Base-by-base conservation (phyloP, 192 early-diverging fungal species). In the Paraglomus brasilianum region DNA sequence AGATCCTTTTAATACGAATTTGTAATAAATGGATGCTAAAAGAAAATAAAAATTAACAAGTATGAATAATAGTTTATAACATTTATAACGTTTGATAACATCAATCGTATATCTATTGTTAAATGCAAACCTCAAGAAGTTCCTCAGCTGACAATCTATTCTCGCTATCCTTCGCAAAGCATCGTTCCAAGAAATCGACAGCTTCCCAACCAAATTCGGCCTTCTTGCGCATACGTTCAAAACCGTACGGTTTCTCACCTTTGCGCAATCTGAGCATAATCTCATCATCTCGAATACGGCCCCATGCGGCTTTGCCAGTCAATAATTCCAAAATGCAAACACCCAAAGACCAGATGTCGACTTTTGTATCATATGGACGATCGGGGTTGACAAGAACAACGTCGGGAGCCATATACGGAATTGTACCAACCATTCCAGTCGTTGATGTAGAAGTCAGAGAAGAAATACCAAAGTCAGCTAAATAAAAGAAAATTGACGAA, bases 391-490 rank as follows among this genome's bases (percentile, higher is more conserved):
- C 67, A 10, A 19, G 49, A 38, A 69, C 55, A 44, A 69, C 55
- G 45, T 69, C 67, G 5, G 67, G 67, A 21, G 67, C 67, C 67
- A 69, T 69, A 17, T 69, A 69, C 47, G 67, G 67, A 17, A 69
- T 69, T 3, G 67, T 69, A 2, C 67, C 67, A n/a, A 69, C 67
- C 55, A 58, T 58, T 11, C 46, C 51, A 47, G 67, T 69, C 8
- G 67, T 69, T 1, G 67, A 69, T 36, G 67, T 69, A 19, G 67
- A 52, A 0, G 67, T 69, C n/a, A 69, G 58, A n/a, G 67, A 69
- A 2, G 53, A 45, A 10, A 69, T 58, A 47, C 67, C 67, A 40
- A 69, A 69, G 40, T 69, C 67, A 30, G 67, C 67, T 69, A 46
- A 11, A 22, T 22, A 62, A 46, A 44, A 44, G 22, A 42, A 30